Base-by-base conservation (phyloP, 1,139 yeast genomes). In the Yamadazyma spencermartinsiae region DNA sequence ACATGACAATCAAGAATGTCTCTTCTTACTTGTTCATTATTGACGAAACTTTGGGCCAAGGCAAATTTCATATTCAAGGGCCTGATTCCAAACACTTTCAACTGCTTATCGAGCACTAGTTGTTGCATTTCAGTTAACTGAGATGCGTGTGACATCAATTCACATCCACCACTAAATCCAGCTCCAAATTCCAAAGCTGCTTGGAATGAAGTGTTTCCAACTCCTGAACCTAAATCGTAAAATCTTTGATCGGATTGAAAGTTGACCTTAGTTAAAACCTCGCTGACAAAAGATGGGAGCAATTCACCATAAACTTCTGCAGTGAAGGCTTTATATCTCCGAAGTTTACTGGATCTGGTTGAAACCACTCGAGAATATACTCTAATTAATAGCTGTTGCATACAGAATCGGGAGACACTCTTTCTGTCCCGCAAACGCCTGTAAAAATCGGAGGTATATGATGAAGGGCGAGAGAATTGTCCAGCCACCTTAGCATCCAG, bases 301-400 rank as follows among this genome's bases (percentile, higher is more conserved):
- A 90, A 65, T 61, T 90, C 98, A 3, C 98, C 98, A 56, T 90
- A 90, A 1, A 88, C 96, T 53, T 82, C 87, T 44, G 87, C 90
- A 3, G 96, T 86, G 56, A 89, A 89, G 0, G 96, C 95, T 53
- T 82, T 81, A 57, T 89, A 89, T 3, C 79, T 72, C 36, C 85
- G 74, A 37, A 89, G 68, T 42, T 77, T 78, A 21, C 71, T 66
- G 0, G 86, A 81, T 33, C 81, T 74, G 0, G 95, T 92, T 1
- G 95, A 81, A 3, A 89, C 94, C 2, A 86, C 74, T 50, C 97
- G 68, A 0, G 86, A 65, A 59, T 90, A 89, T 2, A 84, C 79
- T 47, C 86, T 79, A 38, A 83, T 77, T 31, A 89, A 64, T 9
- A 89, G 49, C 52, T 83, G 90, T 49, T 86, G 89, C 35, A 84